Evolutionary conservation across 441 rosid genomes (phyloP), one percentile per base, ranked within the genome.

Genomic region (Gossypium laxum): DNA sequence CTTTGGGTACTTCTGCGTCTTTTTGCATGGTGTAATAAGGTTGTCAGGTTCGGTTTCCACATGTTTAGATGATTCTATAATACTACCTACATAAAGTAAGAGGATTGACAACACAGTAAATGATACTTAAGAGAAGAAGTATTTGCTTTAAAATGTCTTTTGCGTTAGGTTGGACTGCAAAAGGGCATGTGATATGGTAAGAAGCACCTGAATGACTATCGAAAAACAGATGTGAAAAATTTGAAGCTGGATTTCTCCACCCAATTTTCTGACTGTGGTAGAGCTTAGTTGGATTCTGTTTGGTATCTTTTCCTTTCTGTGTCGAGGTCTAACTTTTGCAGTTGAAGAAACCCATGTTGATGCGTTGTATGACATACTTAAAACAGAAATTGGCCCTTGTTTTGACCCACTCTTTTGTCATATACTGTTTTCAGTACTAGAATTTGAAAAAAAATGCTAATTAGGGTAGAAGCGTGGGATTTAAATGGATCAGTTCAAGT

Each of bases 1-100:
- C 26, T 57, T 51, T 61, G 3, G 21, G 48, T 62, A 32, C 19
- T 72, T 32, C 48, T 75, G 48, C 19, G n/a, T 67, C 48, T 2
- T 50, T 57, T 52, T 17, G 56, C 48, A 14, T 72, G 73, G 61
- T 48, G 17, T 38, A 52, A 41, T 65, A 48, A 26, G 55, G 54
- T 58, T 48, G 14, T 69, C 30, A 4, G 18, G 4, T 34, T 56
- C 1, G 6, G 32, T 69, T 34, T 56, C 14, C 56, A 45, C 28
- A 10, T 45, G 24, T 41, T 56, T 70, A 69, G 58, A 18, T 34
- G 21, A 4, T 41, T 43, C 47, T 70, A 15, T 15, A 6, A 24
- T 6, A 8, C 34, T 45, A 1, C 54, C 57, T 12, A 70, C 58
- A 8, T 7, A 22, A 70, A 54, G 28, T 21, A 55, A 55, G 14